Evolutionary conservation across 768 basidiomycete species (phyloP), one percentile per base, ranked within the genome.

Genomic region (Suillus plorans): DNA sequence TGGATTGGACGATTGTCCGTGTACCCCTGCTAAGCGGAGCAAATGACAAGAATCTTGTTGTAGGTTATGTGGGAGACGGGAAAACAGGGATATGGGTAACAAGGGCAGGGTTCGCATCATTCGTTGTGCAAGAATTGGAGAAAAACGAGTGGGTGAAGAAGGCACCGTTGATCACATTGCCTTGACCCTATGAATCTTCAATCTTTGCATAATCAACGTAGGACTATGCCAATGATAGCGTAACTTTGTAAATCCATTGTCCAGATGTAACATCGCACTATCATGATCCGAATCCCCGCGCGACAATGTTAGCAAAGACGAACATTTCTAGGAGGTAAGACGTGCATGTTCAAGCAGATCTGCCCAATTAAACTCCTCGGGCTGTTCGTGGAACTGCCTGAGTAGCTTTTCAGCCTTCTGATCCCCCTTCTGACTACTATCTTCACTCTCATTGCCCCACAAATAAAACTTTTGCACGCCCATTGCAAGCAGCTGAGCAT

Each of bases 401-500:
- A 96, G 72, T 60, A 94, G 75, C 53, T 80, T 73, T 65, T 82
- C 80, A 20, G 74, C 67, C 18, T 61, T 49, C 6, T 47, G 62
- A 14, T 49, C 45, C 1, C 49, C 47, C 7, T 13, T 31, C 14
- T 45, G 34, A 13, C 25, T 42, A 28, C 18, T 28, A 14, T 63
- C 69, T 70, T 68, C 67, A 34, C 22, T 63, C 20, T 71, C 67
- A 52, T 73, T 75, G 49, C 79, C 76, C 86, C 91, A 89, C 57
- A 94, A 74, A 71, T 96, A 99, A 77, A 96, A 96, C 69, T 86
- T 86, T 77, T 98, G 96, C 41, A 95, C 75, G 16, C 86, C 85
- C 76, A 97, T 78, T 0, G 90, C 85, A 45, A 99, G 82, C 42
- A 92, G 68, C 67, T 97, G 95, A 0, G 95, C 94, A 69, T 97